Evolutionary conservation across 1,139 yeast genomes (phyloP).

Genomic region (Blastobotrys indianensis): DNA sequence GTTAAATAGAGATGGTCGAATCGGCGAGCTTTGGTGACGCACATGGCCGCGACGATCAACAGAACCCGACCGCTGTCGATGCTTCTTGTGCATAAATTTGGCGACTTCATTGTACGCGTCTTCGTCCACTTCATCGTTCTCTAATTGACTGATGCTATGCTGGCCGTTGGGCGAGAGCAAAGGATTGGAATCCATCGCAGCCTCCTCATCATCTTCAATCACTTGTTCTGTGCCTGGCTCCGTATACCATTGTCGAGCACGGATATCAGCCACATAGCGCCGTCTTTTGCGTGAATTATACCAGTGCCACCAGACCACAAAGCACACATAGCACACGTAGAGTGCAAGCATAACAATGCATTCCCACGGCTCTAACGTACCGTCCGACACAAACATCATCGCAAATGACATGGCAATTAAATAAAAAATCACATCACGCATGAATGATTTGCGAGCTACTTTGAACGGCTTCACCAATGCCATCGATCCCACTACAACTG

Average conservation of each 20-base stretch:
- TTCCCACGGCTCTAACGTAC: conserved; percentile 41
- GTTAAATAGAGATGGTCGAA: conserved; percentile 41
- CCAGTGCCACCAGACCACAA: conserved; percentile 43
- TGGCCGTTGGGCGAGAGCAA: conserved; percentile 9
- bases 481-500: conserved; percentile 72
- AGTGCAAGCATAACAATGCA: conserved; percentile 46
- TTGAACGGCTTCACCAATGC: conserved; percentile 62
- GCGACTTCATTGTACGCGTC: conserved; percentile 27
- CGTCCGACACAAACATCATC: conserved; percentile 40
- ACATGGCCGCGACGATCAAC: conserved; percentile 6
- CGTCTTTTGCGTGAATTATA: conserved; percentile 23
- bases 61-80: conserved; percentile 5
- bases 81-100: conserved; percentile 25
- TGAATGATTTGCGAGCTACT: conserved; percentile 45
- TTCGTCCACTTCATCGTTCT: conserved; percentile 22
- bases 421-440: conserved; percentile 54
- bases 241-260: conserved; percentile 27
- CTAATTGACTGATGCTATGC: conserved; percentile 8
- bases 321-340: conserved; percentile 50
- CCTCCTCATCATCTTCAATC: conserved; percentile 23
- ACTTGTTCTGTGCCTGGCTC: conserved; percentile 25
- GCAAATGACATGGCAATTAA: conserved; percentile 42
- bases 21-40: conserved; percentile 17
- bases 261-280: conserved; percentile 22
- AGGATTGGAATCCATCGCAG: conserved; percentile 7